A percentile compares a stretch with the other conserved stretches of the same genome.
Conservation (phyloP, 257 asterid genomes). For the Mentha longifolia region DNA sequence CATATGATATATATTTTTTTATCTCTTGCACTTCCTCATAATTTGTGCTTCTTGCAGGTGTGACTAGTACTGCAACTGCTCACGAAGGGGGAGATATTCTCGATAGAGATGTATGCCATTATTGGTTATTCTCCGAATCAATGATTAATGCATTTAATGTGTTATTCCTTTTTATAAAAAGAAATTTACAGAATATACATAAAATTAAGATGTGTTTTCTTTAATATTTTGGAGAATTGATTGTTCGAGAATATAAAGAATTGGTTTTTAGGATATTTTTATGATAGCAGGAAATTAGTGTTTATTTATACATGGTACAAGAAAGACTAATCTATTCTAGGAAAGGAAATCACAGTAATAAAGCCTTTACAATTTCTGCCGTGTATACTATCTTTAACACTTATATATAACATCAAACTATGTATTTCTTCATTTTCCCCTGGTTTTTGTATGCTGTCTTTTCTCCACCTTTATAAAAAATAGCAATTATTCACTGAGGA, state of each 20-base stretch:
- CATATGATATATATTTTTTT: neutral
- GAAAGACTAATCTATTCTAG: neutral
- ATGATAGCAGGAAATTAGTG: too few species aligned
- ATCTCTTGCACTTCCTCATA: constrained; percentile 22
- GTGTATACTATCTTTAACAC: too few species aligned
- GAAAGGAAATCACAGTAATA: neutral
- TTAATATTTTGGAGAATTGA: too few species aligned
- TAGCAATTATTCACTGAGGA: constrained; percentile 18
- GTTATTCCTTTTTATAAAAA: neutral
- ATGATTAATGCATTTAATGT: constrained; percentile 16
- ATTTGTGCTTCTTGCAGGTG: constrained; percentile 41
- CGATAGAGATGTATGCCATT: constrained; percentile 47
- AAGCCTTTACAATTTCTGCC: neutral
- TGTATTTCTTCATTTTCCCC: neutral
- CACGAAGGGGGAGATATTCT: constrained; percentile 40
- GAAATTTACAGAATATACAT: too few species aligned
- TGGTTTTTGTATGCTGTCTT: neutral
- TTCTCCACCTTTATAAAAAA: neutral
- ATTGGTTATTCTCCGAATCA: constrained; percentile 23
- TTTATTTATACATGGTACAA: too few species aligned
- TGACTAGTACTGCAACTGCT: constrained; percentile 36
- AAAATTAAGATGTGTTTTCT: too few species aligned
- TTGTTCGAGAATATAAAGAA: too few species aligned
- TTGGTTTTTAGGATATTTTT: too few species aligned
- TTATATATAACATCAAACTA: neutral